Evolutionary conservation across 257 asterid genomes (phyloP).

Genomic region (Nicotiana obtusifolia): DNA sequence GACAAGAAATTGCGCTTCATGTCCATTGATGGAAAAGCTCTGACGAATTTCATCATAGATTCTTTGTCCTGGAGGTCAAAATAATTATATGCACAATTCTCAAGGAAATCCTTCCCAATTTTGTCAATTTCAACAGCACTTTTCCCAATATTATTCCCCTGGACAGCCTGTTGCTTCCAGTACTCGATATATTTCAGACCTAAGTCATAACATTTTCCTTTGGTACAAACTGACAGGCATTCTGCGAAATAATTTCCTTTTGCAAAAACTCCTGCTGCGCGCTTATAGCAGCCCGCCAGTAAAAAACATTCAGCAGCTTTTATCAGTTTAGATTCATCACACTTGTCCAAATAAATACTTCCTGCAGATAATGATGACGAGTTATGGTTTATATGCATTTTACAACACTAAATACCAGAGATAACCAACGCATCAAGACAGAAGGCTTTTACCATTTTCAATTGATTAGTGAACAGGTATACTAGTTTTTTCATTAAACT

Average conservation of each 20-base stretch:
- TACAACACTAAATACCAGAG: background rate
- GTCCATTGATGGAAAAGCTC: slow-evolving; percentile 39
- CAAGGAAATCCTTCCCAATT: slow-evolving; percentile 38
- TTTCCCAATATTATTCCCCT: background rate
- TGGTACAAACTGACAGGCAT: slow-evolving; percentile 41
- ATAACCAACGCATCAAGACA: background rate
- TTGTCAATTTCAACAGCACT: slow-evolving; percentile 20
- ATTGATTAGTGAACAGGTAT: no score
- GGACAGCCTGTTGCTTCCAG: slow-evolving; percentile 35
- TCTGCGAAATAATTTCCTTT: slow-evolving; percentile 38
- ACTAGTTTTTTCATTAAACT: no score
- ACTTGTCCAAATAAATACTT: slow-evolving; percentile 38
- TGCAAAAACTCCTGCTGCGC: slow-evolving; percentile 42
- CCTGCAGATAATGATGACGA: slow-evolving; percentile 28
- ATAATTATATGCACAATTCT: slow-evolving; percentile 37
- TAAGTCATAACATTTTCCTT: slow-evolving; percentile 31
- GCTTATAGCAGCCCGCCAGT: slow-evolving; percentile 32
- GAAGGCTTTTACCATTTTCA: background rate
- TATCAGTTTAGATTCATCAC: slow-evolving; percentile 21
- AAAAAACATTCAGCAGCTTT: slow-evolving; percentile 56
- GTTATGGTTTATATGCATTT: background rate
- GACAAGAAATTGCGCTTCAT: slow-evolving; percentile 39
- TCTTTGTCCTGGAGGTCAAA: slow-evolving; percentile 20
- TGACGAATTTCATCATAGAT: slow-evolving; percentile 42
- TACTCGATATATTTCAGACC: slow-evolving; percentile 39